phyloP scores from a whole-genome alignment of 1,139 yeast species.

The Kluyveromyces marxianus region DNA sequence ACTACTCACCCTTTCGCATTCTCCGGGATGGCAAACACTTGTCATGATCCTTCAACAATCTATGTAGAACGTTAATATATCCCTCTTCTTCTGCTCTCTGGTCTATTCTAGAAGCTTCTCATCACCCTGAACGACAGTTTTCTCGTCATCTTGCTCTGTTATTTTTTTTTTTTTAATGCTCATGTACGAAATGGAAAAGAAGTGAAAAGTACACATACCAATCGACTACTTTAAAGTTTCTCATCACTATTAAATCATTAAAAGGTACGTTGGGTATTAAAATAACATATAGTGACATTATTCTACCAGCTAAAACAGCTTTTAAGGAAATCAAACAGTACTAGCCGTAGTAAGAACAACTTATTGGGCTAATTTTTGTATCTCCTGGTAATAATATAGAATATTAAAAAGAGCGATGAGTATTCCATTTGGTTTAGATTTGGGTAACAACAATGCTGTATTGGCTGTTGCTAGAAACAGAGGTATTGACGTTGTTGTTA shows the following conservation, averaged over 20 bases:
- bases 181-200: no score
- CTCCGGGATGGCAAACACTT: constrained; percentile 32
- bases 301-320: no score
- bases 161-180: not conserved
- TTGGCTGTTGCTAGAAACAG: constrained; percentile 97
- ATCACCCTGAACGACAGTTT: not conserved
- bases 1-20: constrained; percentile 41
- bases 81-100: not conserved
- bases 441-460: constrained; percentile 90
- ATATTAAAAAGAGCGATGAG: constrained; percentile 39
- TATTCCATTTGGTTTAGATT: constrained; percentile 96
- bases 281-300: no score
- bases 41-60: constrained; percentile 29
- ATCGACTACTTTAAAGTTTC: no score
- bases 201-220: no score
- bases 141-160: not conserved
- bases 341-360: no score
- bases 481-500: constrained; percentile 96
- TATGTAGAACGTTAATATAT: constrained; percentile 7
- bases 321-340: no score
- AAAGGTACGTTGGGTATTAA: no score
- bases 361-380: no score
- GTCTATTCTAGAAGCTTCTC: constrained; percentile 11
- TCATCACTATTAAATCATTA: no score
- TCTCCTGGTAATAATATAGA: no score